Evolutionary conservation across 1,139 yeast genomes (phyloP), one percentile per base, ranked within the genome.

Genomic region (Yamadazyma buinensis): DNA sequence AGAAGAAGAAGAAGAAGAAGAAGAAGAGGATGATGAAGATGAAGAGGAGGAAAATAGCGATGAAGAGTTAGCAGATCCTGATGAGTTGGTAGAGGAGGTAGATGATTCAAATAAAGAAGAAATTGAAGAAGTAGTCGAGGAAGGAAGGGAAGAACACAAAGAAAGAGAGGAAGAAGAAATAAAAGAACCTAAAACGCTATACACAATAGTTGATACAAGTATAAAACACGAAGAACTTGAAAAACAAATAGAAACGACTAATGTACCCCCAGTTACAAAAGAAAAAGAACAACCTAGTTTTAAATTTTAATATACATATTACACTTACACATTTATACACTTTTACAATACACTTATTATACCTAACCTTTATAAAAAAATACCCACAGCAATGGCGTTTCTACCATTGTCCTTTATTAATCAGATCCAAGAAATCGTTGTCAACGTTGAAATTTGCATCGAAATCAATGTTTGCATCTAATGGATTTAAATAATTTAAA

Each of bases 401-500:
- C 19, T 17, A 17, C 19, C 19, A 17, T 17, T 17, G 19, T 5
- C 19, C 19, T 17, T 17, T 17, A 17, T 17, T 17, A 5, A 17
- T 17, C 19, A 17, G 19, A 7, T 17, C 19, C 26, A 25, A 20
- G 15, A 24, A 21, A 27, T 23, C 30, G 18, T 20, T 31, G 15
- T 36, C 42, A 15, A 32, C 42, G 26, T 24, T 33, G 12, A 39
- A 36, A 15, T 34, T 40, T 15, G 35, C 26, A 32, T 45, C 42
- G 29, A 47, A 45, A 32, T 47, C 49, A 7, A 51, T 46, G 26
- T 45, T 49, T n/a, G 54, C 43, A 24, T 58, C 62, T 19, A 54
- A 42, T 3, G 64, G 63, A 35, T 60, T 58, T 28, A 61, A 46
- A 39, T 48, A 56, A 18, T 49, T 47, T 33, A 55, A 34, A 11